A percentile compares a stretch with the other conserved stretches of the same genome.
Evolutionary conservation across 495 filamentous ascomycete genomes (phyloP).

Genomic region (Schizothecium vesticola): DNA sequence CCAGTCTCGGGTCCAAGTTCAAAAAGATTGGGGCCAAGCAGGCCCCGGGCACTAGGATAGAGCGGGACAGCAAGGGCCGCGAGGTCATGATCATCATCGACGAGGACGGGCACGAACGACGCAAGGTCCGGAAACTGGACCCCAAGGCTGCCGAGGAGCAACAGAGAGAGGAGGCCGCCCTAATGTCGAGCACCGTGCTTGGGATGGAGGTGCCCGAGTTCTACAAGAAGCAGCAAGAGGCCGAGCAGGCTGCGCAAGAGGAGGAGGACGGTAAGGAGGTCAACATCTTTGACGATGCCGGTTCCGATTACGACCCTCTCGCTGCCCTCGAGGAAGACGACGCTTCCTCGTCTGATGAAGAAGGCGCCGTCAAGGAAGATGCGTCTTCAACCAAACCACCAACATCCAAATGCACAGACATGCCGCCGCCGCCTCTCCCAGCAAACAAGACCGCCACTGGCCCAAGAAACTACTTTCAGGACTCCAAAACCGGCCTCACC

Average conservation of each 20-base stretch:
- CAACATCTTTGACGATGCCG: constrained; percentile 84
- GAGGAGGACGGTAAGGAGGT: constrained; percentile 58
- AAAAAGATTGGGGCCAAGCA: constrained; percentile 70
- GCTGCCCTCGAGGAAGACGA: constrained; percentile 60
- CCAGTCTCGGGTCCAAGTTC: constrained; percentile 68
- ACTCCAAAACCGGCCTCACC: constrained; percentile 39
- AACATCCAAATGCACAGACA: constrained; percentile 14
- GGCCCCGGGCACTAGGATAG: constrained; percentile 59
- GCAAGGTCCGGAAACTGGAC: constrained; percentile 64
- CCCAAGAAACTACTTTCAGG: constrained; percentile 57
- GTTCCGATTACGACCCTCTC: constrained; percentile 82
- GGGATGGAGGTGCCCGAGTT: constrained; percentile 74
- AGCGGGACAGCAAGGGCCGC: constrained; percentile 66
- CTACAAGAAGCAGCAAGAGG: constrained; percentile 37
- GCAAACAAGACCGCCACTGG: constrained; percentile 22
- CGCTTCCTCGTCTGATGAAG: constrained; percentile 20
- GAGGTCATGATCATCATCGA: constrained; percentile 84
- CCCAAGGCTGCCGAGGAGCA: constrained; percentile 26
- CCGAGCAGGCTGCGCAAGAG: constrained; percentile 17
- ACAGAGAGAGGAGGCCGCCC: constrained; percentile 42
- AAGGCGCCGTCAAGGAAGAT: constrained; percentile 19
- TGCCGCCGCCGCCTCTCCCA: constrained; percentile 40
- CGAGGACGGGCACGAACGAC: constrained; percentile 79
- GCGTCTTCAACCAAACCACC: constrained; percentile 2
- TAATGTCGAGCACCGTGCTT: constrained; percentile 65